A percentile compares a stretch with the other conserved stretches of the same genome.
Conservation (phyloP, 1,284 basidiomycete genomes). For the Trametes versicolor region DNA sequence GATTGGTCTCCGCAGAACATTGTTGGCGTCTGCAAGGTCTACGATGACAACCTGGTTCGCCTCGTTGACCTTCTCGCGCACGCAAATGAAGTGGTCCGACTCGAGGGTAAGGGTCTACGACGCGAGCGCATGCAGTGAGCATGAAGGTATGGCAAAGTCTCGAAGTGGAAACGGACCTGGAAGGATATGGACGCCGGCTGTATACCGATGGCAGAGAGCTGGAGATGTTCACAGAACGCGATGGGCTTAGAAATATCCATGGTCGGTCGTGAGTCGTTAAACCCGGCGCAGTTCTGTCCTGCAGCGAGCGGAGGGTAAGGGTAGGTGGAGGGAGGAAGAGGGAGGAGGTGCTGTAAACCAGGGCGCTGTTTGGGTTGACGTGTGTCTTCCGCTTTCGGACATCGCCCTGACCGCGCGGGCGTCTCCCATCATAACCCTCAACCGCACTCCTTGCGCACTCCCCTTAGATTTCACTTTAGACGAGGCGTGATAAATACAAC, state of each 20-base stretch:
- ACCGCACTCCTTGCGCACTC: neutral
- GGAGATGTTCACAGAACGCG: slow-evolving; percentile 77
- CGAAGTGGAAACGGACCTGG: slow-evolving; percentile 68
- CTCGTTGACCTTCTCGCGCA: slow-evolving; percentile 90
- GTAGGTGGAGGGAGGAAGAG: slow-evolving; percentile 9
- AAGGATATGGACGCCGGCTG: slow-evolving; percentile 98
- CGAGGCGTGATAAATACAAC: neutral
- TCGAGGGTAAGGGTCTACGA: slow-evolving; percentile 88
- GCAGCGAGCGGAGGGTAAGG: slow-evolving; percentile 37
- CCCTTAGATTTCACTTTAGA: no score
- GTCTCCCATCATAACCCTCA: slow-evolving; percentile 10
- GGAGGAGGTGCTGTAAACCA: slow-evolving; percentile 4
- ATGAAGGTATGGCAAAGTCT: slow-evolving; percentile 36
- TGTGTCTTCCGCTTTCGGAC: slow-evolving; percentile 37
- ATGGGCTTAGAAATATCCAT: slow-evolving; percentile 44
- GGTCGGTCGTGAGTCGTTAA: slow-evolving; percentile 30
- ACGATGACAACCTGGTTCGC: slow-evolving; percentile 98
- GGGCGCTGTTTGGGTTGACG: slow-evolving; percentile 33
- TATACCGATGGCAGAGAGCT: slow-evolving; percentile 96
- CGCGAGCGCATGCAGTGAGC: slow-evolving; percentile 3
- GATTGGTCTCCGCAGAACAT: slow-evolving; percentile 96
- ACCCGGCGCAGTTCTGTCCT: slow-evolving; percentile 42
- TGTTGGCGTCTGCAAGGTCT: slow-evolving; percentile 95
- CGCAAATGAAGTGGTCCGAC: slow-evolving; percentile 97
- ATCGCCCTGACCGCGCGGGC: slow-evolving; percentile 28